phyloP scores from a whole-genome alignment of 2,329 filamentous ascomycete genomes.

The Cladosporium sp. region DNA sequence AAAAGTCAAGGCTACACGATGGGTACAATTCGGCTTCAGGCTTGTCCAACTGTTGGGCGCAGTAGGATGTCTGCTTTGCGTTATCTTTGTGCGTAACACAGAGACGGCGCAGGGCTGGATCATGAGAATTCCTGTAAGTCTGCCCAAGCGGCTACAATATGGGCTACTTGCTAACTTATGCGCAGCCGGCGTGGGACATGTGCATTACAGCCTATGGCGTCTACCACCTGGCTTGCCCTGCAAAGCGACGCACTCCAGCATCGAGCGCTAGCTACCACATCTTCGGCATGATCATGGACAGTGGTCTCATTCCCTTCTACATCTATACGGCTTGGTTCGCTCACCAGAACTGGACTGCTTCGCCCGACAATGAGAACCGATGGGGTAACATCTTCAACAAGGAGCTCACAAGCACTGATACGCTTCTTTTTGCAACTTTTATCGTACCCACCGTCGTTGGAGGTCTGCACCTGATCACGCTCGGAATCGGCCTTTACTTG shows the following conservation, averaged over 20 bases:
- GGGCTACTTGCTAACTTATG: not conserved
- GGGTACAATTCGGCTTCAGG: slow-evolving; percentile 69
- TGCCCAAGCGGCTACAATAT: not conserved
- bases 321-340: slow-evolving; percentile 60
- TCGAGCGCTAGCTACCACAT: slow-evolving; percentile 88
- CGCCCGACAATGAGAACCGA: slow-evolving; percentile 46
- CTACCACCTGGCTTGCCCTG: slow-evolving; percentile 74
- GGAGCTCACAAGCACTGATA: slow-evolving; percentile 56
- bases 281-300: slow-evolving; percentile 75
- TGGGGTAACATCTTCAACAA: slow-evolving; percentile 72
- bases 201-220: slow-evolving; percentile 75
- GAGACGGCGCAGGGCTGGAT: slow-evolving; percentile 31
- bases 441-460: slow-evolving; percentile 65
- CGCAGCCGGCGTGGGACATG: slow-evolving; percentile 74
- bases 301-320: slow-evolving; percentile 65
- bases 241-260: slow-evolving; percentile 70
- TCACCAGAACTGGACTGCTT: slow-evolving; percentile 54
- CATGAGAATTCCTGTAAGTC: slow-evolving; percentile 35
- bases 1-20: slow-evolving; percentile 69
- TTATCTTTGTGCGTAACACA: slow-evolving; percentile 71
- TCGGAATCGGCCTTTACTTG: slow-evolving; percentile 73
- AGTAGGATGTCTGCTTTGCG: slow-evolving; percentile 70
- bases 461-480: slow-evolving; percentile 69
- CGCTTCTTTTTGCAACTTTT: slow-evolving; percentile 66
- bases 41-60: slow-evolving; percentile 68